Conservation (phyloP, 805 yeast species). For the Candida gorgasii region DNA sequence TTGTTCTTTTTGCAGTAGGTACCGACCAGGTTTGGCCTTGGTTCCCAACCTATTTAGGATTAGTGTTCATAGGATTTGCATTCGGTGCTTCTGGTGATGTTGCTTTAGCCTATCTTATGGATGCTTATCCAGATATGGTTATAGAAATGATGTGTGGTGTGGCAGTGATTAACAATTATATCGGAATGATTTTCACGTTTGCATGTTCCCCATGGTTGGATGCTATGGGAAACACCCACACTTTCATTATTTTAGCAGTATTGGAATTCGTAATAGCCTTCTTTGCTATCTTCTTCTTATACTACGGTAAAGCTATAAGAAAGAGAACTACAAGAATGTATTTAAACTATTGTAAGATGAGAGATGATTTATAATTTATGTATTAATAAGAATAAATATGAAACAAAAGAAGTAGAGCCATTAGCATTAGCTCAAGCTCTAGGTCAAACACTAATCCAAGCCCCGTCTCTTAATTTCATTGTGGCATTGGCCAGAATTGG, state of each 20-base stretch:
- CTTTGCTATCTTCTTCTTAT: slow-evolving; percentile 29
- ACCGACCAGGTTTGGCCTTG: slow-evolving; percentile 38
- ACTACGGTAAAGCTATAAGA: slow-evolving; percentile 36
- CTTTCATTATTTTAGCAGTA: slow-evolving; percentile 37
- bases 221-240: slow-evolving; percentile 35
- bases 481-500: slow-evolving; percentile 29
- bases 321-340: slow-evolving; percentile 36
- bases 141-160: slow-evolving; percentile 43
- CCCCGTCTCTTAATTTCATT: slow-evolving; percentile 27
- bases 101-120: slow-evolving; percentile 41
- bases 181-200: slow-evolving; percentile 40
- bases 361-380: slow-evolving; percentile 20
- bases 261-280: slow-evolving; percentile 35
- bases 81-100: slow-evolving; percentile 42
- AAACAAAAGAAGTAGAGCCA: neutral
- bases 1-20: slow-evolving; percentile 39
- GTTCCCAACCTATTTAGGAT: slow-evolving; percentile 39
- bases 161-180: slow-evolving; percentile 37
- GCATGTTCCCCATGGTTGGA: slow-evolving; percentile 42
- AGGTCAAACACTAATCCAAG: slow-evolving; percentile 5
- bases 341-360: slow-evolving; percentile 26
- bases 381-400: neutral
- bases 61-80: slow-evolving; percentile 38
- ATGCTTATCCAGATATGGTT: slow-evolving; percentile 42
- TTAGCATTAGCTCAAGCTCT: too few species aligned